A percentile compares a stretch with the other conserved stretches of the same genome.
Evolutionary conservation across 108 stramenopile genomes (phyloP).

Genomic region (Craspedostauros australis): DNA sequence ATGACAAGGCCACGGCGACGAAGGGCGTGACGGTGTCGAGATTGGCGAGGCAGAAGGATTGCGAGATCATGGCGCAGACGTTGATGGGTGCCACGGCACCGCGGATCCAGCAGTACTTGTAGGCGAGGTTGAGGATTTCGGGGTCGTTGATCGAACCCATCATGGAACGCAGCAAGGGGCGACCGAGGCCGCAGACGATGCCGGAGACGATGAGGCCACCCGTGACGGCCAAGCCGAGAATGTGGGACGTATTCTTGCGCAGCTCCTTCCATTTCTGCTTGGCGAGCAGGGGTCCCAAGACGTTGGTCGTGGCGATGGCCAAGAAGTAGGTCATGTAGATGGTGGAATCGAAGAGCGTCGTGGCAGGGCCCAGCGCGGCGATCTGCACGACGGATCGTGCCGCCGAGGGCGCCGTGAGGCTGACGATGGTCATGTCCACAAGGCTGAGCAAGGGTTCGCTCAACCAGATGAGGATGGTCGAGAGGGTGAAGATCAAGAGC

Average conservation of each 20-base stretch:
- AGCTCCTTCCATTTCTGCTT: conserved; percentile 39
- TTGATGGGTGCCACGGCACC: conserved; percentile 51
- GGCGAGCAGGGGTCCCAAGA: conserved; percentile 67
- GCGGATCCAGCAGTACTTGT: conserved; percentile 67
- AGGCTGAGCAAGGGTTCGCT: conserved; percentile 87
- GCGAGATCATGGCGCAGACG: conserved; percentile 67
- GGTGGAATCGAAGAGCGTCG: conserved; percentile 77
- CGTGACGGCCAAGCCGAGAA: conserved; percentile 53
- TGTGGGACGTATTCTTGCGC: conserved; percentile 47
- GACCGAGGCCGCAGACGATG: conserved; percentile 36
- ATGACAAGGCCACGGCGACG: conserved; percentile 64
- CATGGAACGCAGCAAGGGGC: conserved; percentile 37
- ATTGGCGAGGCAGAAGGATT: conserved; percentile 66
- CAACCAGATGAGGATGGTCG: conserved; percentile 85
- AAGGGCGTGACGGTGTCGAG: conserved; percentile 79
- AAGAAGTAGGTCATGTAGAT: conserved; percentile 85
- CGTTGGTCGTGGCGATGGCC: conserved; percentile 91
- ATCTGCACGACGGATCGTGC: conserved; percentile 51
- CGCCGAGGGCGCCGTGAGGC: conserved; percentile 30
- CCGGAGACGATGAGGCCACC: conserved; percentile 43
- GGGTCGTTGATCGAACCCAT: conserved; percentile 33
- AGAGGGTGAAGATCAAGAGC: conserved; percentile 52
- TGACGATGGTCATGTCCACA: conserved; percentile 90
- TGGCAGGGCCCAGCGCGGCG: conserved; percentile 92
- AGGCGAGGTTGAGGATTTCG: conserved; percentile 40